Evolutionary conservation across 371 early-diverging fungal genomes (phyloP).

Genomic region (Mortierella sp.): DNA sequence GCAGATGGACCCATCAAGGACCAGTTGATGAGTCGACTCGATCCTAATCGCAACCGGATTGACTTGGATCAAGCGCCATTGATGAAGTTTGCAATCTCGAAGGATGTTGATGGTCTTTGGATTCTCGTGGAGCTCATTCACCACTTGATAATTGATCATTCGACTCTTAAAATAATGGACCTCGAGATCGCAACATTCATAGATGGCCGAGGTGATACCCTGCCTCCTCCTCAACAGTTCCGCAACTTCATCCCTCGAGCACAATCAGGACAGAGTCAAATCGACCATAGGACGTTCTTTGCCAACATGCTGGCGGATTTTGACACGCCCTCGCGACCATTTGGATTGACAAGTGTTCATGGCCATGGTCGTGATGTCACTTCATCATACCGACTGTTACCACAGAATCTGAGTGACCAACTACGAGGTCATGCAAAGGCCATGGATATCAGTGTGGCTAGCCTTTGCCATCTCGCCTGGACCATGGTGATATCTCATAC

Average conservation of each 20-base stretch:
- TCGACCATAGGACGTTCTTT: constrained; percentile 11
- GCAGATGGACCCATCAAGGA: too few relatives aligned
- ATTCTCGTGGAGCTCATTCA: constrained; percentile 5
- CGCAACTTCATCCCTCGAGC: too few relatives aligned
- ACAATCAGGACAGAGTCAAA: neutral
- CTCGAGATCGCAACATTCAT: constrained; percentile 12
- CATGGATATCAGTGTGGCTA: constrained; percentile 12
- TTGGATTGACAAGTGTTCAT: constrained; percentile 11
- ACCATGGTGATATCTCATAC: constrained; percentile 4
- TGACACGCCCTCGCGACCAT: constrained; percentile 15
- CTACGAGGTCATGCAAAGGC: constrained; percentile 18
- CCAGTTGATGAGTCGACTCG: too few relatives aligned
- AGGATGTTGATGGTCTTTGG: constrained; percentile 12
- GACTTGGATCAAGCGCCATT: constrained; percentile 9
- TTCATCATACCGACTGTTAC: constrained; percentile 7
- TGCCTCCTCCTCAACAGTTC: constrained; percentile 10
- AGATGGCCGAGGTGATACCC: constrained; percentile 6
- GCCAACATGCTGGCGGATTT: constrained; percentile 16
- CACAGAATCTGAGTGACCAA: constrained; percentile 14
- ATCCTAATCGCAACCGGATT: neutral
- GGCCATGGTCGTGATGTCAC: neutral
- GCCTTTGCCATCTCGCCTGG: too few relatives aligned
- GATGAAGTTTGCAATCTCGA: neutral
- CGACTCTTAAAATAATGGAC: constrained; percentile 4
- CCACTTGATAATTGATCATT: constrained; percentile 22